Evolutionary conservation across 192 early-diverging fungal genomes (phyloP).

Genomic region (Piromyces finnis): DNA sequence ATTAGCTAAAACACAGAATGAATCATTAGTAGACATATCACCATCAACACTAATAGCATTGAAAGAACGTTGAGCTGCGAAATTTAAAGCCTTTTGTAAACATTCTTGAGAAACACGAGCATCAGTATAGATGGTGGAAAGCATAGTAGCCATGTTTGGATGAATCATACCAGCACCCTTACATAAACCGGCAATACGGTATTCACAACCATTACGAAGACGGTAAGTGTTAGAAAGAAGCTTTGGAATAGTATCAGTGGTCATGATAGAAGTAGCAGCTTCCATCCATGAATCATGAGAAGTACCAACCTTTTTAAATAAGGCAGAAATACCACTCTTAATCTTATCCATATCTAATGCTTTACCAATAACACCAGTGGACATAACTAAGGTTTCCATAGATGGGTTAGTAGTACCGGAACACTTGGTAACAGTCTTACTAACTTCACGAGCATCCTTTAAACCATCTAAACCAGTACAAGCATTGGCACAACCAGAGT

Average conservation of each 20-base stretch:
- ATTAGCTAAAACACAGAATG: conserved; percentile 76
- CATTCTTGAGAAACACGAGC: conserved; percentile 35
- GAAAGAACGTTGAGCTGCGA: conserved; percentile 80
- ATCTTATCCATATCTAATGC: conserved; percentile 71
- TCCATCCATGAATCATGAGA: conserved; percentile 59
- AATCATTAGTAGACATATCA: conserved; percentile 94
- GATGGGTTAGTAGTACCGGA: conserved; percentile 17
- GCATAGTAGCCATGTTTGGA: conserved; percentile 93
- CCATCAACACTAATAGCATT: conserved; percentile 91
- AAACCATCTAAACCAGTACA: conserved; percentile 78
- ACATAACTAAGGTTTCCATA: conserved; percentile 53
- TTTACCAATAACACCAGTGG: conserved; percentile 94
- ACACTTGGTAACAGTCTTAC: conserved; percentile 26
- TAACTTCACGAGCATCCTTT: conserved; percentile 55
- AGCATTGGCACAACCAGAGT: conserved; percentile 91
- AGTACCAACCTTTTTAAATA: background rate
- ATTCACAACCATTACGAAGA: conserved; percentile 18
- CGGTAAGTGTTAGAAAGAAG: conserved; percentile 39
- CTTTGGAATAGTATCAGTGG: conserved; percentile 96
- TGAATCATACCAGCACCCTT: conserved; percentile 98
- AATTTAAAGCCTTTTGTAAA: conserved; percentile 49
- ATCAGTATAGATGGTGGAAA: conserved; percentile 78
- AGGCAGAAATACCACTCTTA: conserved; percentile 30
- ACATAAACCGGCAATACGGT: conserved; percentile 79
- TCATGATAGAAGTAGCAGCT: conserved; percentile 82